Evolutionary conservation across 805 yeast genomes (phyloP).

Genomic region (Lachancea meyersii): DNA sequence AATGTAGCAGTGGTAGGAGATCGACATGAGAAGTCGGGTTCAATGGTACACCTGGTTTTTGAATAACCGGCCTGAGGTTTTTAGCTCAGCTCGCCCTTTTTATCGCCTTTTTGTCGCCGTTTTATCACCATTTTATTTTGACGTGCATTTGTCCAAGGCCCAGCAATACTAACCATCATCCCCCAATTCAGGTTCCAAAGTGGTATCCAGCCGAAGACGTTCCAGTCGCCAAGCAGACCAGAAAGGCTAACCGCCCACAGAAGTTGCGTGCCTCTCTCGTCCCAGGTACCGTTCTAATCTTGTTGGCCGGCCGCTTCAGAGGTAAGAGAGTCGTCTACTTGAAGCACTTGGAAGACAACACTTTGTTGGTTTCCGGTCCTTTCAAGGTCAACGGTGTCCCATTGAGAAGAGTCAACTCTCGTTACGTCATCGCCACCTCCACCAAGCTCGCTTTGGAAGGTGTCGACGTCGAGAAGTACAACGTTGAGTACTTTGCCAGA

Average conservation of each 20-base stretch:
- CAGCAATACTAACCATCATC: conserved; percentile 17
- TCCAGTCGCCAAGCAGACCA: conserved; percentile 79
- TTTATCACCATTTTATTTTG: not conserved
- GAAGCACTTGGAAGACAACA: conserved; percentile 96
- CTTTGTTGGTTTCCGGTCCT: conserved; percentile 95
- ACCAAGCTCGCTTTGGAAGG: conserved; percentile 77
- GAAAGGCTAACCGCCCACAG: conserved; percentile 90
- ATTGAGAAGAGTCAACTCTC: conserved; percentile 96
- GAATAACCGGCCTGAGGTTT: no score
- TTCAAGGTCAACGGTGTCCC: conserved; percentile 99
- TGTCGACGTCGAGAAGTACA: conserved; percentile 85
- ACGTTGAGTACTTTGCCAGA: conserved; percentile 93
- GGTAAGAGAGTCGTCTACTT: conserved; percentile 99
- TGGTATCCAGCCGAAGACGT: conserved; percentile 93
- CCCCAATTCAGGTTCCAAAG: conserved; percentile 66
- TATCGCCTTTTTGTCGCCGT: not conserved
- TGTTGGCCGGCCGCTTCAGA: conserved; percentile 99
- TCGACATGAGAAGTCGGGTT: no score
- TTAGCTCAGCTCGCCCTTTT: not conserved
- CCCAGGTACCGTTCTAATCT: conserved; percentile 96
- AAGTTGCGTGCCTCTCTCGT: conserved; percentile 91
- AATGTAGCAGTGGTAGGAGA: no score
- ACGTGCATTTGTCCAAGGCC: not conserved
- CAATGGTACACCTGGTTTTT: no score
- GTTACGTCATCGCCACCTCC: conserved; percentile 98